phyloP scores from a whole-genome alignment of 805 yeast species.

The Lachancea meyersii region DNA sequence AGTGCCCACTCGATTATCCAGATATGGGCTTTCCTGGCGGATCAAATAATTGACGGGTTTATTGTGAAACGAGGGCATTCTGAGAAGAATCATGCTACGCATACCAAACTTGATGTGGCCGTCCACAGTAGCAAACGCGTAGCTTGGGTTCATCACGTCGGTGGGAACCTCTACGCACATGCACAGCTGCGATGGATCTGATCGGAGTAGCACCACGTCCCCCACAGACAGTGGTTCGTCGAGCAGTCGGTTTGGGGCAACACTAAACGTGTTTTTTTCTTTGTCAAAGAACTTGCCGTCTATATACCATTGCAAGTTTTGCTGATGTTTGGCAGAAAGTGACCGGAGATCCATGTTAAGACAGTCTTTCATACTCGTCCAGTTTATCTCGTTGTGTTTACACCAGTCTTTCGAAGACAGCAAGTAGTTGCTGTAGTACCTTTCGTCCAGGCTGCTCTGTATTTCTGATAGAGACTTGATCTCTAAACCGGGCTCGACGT shows the following conservation, averaged over 20 bases:
- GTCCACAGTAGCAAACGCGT: slow-evolving; percentile 48
- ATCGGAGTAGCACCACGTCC: slow-evolving; percentile 52
- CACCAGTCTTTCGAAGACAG: slow-evolving; percentile 27
- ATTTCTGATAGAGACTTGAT: slow-evolving; percentile 22
- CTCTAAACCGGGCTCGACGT: slow-evolving; percentile 22
- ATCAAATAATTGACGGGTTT: slow-evolving; percentile 12
- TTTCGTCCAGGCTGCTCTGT: slow-evolving; percentile 13
- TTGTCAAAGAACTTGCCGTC: not conserved
- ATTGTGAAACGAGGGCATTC: slow-evolving; percentile 44
- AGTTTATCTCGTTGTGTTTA: slow-evolving; percentile 1
- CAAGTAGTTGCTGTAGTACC: slow-evolving; percentile 19
- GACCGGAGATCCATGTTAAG: slow-evolving; percentile 3
- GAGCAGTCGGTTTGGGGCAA: slow-evolving; percentile 11
- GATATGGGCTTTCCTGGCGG: slow-evolving; percentile 19
- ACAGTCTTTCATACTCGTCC: slow-evolving; percentile 2
- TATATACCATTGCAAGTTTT: slow-evolving; percentile 2
- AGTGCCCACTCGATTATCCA: slow-evolving; percentile 24
- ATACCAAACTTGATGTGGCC: slow-evolving; percentile 52
- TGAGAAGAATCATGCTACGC: slow-evolving; percentile 39
- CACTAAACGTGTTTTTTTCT: slow-evolving; percentile 3
- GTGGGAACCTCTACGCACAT: slow-evolving; percentile 52
- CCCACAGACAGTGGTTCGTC: slow-evolving; percentile 40
- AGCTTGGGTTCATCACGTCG: slow-evolving; percentile 44
- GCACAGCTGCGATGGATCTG: slow-evolving; percentile 42
- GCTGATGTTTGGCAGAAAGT: not conserved